Base-by-base conservation (phyloP, 1,139 yeast species). In the Arxiozyma heterogenica region DNA sequence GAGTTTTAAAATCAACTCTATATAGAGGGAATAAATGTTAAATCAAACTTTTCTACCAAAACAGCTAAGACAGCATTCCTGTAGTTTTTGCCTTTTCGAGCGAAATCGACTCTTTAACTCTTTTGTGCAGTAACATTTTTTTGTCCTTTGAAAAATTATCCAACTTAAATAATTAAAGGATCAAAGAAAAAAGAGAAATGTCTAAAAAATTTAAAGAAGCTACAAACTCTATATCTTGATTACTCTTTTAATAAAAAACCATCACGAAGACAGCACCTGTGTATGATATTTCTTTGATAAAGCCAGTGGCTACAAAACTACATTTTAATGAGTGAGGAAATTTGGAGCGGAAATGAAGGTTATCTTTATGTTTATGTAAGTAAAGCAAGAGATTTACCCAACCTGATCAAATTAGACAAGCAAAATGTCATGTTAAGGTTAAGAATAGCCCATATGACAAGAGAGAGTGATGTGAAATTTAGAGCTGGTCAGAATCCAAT, bases 401-500 rank as follows among this genome's bases (percentile, higher is more conserved):
- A 90, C 68, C 73, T 91, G 57, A 75, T 93, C 47, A 86, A 84
- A 55, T 73, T 89, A 43, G 96, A 93, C 61, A 90, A 90, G 64
- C 97, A 90, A 69, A 84, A 88, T 58, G 97, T 96, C 0, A 89
- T 86, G 70, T 85, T 88, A 51, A 81, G 91, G 15, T 77, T 87
- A 18, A 73, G 97, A 55, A 75, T 90, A 3, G 95, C 91, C n/a
- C 86, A 87, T 54, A 79, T 79, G 57, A 93, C 94, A 23, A 80
- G 84, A 60, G 80, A 86, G 60, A 87, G 96, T 0, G 82, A 82
- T 30, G 75, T 87, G 0, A 81, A 85, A 56, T 79, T 80, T 59
- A 72, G 97, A 60, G 97, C 95, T 1, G 97, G 97, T 1, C 97
- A 90, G 67, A 85, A 88, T 1, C 97, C 97, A 0, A 81, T 77